These are phyloP conservation scores for Cerioporus squamosus DNA, from an alignment of 1,284 basidiomycete genomes.

Conservation along the genomic window DNA sequence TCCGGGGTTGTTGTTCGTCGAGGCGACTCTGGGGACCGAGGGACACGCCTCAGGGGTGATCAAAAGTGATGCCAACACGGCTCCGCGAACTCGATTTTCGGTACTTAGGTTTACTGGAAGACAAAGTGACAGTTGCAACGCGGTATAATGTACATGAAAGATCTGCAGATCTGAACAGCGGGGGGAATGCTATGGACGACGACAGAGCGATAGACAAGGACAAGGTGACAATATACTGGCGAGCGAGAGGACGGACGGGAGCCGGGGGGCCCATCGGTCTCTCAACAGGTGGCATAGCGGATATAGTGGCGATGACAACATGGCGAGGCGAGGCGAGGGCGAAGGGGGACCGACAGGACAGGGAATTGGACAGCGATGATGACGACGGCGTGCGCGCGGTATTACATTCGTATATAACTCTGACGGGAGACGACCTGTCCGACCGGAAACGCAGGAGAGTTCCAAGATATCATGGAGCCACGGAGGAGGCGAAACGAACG, in stretches of 20 bases:
- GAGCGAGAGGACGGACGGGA: background rate
- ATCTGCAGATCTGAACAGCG: too few relatives aligned
- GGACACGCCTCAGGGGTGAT: too few relatives aligned
- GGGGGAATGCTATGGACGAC: too few relatives aligned
- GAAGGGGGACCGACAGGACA: background rate
- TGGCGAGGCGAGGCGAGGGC: background rate
- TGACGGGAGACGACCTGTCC: background rate
- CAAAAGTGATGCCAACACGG: too few relatives aligned
- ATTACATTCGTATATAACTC: constrained; percentile 4
- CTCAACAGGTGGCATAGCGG: background rate
- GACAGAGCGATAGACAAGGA: too few relatives aligned
- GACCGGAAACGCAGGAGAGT: background rate
- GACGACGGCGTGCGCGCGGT: background rate
- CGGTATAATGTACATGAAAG: too few relatives aligned
- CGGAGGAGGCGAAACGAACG: background rate
- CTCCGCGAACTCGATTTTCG: too few relatives aligned
- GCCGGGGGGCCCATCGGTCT: background rate
- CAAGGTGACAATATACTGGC: background rate
- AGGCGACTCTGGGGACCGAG: too few relatives aligned
- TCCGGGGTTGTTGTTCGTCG: too few relatives aligned
- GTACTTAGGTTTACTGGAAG: too few relatives aligned
- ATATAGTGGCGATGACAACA: background rate
- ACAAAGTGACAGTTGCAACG: too few relatives aligned
- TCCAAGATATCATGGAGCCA: background rate
- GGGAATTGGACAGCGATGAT: background rate